phyloP scores from a whole-genome alignment of 495 filamentous ascomycete genomes.

The Penicillium tannophilum region DNA sequence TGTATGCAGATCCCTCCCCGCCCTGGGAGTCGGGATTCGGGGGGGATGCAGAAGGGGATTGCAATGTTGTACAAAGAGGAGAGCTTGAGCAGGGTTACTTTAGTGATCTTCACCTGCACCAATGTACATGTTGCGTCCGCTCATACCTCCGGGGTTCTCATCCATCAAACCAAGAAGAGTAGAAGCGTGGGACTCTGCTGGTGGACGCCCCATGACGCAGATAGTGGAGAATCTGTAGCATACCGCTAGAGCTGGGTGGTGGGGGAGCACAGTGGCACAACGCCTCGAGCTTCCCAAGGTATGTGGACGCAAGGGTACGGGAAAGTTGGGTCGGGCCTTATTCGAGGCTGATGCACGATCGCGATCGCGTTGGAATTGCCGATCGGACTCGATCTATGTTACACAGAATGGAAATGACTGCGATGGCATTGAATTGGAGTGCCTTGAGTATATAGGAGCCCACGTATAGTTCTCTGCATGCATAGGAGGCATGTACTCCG shows the following conservation, averaged over 20 bases:
- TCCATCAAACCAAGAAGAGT: constrained; percentile 21
- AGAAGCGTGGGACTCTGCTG: constrained; percentile 16
- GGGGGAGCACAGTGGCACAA: background rate
- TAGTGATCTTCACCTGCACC: background rate
- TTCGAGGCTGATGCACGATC: constrained; percentile 26
- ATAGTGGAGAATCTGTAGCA: constrained; percentile 21
- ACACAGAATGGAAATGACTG: constrained; percentile 4
- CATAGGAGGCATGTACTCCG: constrained; percentile 11
- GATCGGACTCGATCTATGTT: constrained; percentile 25
- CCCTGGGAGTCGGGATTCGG: background rate
- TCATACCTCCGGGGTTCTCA: constrained; percentile 10
- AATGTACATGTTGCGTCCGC: background rate
- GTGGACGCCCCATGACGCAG: constrained; percentile 30
- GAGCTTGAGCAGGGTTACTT: constrained; percentile 4
- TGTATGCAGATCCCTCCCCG: constrained; percentile 10
- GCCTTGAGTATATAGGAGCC: too few relatives aligned
- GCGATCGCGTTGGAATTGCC: constrained; percentile 19
- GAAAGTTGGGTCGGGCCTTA: constrained; percentile 17
- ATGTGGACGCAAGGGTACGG: constrained; percentile 30
- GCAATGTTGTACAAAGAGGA: constrained; percentile 3
- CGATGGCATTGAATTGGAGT: background rate
- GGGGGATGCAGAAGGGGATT: background rate
- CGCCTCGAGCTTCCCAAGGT: constrained; percentile 8
- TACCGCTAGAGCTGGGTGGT: constrained; percentile 14
- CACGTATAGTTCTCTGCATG: background rate